Conservation (phyloP, 2,329 filamentous ascomycete genomes). For the Nemania serpens region DNA sequence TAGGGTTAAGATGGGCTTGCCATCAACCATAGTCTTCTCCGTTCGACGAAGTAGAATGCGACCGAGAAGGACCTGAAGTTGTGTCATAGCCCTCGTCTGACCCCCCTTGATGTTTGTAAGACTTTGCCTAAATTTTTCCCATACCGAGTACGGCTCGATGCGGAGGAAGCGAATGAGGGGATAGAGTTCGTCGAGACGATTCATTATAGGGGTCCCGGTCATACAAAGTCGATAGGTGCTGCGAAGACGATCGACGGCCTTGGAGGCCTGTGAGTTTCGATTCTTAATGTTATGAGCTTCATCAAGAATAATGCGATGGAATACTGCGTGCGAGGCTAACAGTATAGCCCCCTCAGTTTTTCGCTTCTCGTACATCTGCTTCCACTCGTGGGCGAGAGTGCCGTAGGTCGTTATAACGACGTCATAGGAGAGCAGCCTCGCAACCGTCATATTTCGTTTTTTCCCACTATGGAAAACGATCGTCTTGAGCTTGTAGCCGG, state of each 20-base stretch:
- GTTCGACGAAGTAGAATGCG: conserved; percentile 82
- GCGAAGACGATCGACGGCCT: conserved; percentile 62
- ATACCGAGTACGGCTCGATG: conserved; percentile 74
- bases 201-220: conserved; percentile 90
- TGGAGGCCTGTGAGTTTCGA: conserved; percentile 63
- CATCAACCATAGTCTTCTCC: conserved; percentile 80
- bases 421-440: conserved; percentile 66
- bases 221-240: conserved; percentile 74
- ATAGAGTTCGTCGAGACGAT: conserved; percentile 77
- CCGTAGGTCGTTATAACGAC: conserved; percentile 82
- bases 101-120: conserved; percentile 50
- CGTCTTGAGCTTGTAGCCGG: conserved; percentile 34
- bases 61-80: conserved; percentile 76
- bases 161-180: conserved; percentile 78
- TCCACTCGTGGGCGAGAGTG: conserved; percentile 70
- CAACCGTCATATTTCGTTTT: conserved; percentile 30
- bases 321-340: conserved; percentile 51
- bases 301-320: conserved; percentile 78
- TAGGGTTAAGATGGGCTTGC: conserved; percentile 73
- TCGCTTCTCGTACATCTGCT: conserved; percentile 52
- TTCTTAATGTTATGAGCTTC: conserved; percentile 88
- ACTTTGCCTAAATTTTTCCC: conserved; percentile 64
- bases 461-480: conserved; percentile 35
- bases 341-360: conserved; percentile 58
- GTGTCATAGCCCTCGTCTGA: conserved; percentile 64